Base-by-base conservation (phyloP, 768 basidiomycete genomes). In the Xerocomellus intermedius region DNA sequence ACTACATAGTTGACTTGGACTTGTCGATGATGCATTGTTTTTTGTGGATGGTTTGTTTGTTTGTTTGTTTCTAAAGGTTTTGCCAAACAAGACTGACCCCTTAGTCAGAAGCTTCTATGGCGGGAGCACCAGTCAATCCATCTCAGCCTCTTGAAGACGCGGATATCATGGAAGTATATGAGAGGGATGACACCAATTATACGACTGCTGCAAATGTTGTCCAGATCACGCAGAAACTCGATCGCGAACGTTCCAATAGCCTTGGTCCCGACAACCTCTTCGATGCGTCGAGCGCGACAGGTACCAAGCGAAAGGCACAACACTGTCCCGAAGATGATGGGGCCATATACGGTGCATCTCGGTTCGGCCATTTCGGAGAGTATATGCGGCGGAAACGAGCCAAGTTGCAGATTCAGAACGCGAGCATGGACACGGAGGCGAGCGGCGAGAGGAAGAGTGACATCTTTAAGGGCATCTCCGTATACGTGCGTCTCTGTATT, bases 311-410 rank as follows among this genome's bases (percentile, higher is more conserved):
- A 54, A 68, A 66, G 32, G 43, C 33, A 10, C 57, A 60, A 17
- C 3, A 59, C 16, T 33, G 46, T 16, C 42, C 56, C 2, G 69
- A 72, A 30, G 68, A 70, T 14, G 74, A 78, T 48, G 72, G 76
- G 10, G 75, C 78, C 22, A 78, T 82, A 9, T 97, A 95, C 66
- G 91, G 87, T 0, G 82, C 89, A 3, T 82, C 87, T 30, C 81
- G 77, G 35, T 98, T 95, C 68, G 94, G 91, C 14, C 83, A 82
- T 1, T 91, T 84, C 58, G 90, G 89, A 1, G 86, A 94, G 65
- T 98, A 97, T 66, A 93, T 97, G 91, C 72, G 78, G 3, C 79
- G 94, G 56, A 98, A 98, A 73, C 83, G 96, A 3, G 87, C 89
- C 30, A 98, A 98, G 69, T 69, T 98, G 46, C 90, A 89, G 62